phyloP scores from a whole-genome alignment of 2,329 filamentous ascomycete genomes.

The Penicillium sp. region DNA sequence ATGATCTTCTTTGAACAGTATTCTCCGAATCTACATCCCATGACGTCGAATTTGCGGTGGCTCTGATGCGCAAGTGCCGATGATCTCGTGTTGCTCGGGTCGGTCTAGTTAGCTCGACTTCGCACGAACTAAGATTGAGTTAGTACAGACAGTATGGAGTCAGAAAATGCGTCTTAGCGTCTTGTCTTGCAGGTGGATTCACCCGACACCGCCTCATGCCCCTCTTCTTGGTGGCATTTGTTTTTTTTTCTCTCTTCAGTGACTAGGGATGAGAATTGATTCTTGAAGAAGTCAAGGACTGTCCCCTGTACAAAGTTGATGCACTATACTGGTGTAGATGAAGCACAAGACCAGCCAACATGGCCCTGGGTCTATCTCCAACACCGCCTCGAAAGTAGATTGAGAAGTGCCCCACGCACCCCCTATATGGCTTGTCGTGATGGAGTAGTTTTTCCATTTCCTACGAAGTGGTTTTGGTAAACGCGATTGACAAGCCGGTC shows the following conservation, averaged over 20 bases:
- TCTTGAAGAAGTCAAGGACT: background rate
- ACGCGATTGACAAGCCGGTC: background rate
- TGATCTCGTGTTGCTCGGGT: background rate
- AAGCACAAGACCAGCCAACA: background rate
- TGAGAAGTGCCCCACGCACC: background rate
- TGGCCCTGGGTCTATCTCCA: background rate
- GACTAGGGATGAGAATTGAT: background rate
- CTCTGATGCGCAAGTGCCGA: background rate
- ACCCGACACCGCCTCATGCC: conserved; percentile 19
- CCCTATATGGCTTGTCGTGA: background rate
- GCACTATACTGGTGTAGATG: background rate
- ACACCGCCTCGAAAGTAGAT: background rate
- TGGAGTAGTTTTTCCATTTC: background rate
- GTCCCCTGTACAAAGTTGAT: background rate
- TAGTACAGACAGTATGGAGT: background rate
- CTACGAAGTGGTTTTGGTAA: background rate
- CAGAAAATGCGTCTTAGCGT: background rate
- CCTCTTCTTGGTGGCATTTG: conserved; percentile 1
- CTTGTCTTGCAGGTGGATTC: conserved; percentile 10
- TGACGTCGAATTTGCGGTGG: background rate
- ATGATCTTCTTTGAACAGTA: background rate
- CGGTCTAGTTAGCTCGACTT: background rate
- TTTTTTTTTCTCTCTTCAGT: background rate
- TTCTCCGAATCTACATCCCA: too few relatives aligned
- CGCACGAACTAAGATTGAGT: background rate